Conservation (phyloP, 257 asterid genomes). For the Scutellaria baicalensis region DNA sequence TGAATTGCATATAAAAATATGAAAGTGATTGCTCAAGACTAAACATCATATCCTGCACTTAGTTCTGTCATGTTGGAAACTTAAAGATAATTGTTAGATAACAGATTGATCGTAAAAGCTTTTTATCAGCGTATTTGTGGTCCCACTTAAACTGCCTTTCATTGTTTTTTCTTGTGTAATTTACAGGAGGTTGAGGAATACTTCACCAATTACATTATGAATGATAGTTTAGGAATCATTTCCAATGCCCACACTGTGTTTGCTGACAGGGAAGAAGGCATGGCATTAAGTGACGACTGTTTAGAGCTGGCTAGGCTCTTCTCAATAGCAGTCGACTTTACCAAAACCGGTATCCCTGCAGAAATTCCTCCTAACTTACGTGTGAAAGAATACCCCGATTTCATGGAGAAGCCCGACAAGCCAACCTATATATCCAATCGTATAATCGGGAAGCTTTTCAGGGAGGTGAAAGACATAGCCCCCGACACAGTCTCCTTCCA, state of each 20-base stretch:
- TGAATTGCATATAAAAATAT: no score
- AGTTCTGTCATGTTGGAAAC: no score
- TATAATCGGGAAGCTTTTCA: slow-evolving; percentile 73
- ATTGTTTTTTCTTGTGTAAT: background rate
- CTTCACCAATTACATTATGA: slow-evolving; percentile 77
- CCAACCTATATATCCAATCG: slow-evolving; percentile 35
- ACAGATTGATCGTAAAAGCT: no score
- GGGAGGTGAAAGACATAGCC: slow-evolving; percentile 54
- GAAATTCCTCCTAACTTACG: slow-evolving; percentile 67
- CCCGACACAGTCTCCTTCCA: slow-evolving; percentile 23
- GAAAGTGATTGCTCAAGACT: no score
- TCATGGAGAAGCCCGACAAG: slow-evolving; percentile 88
- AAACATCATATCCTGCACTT: no score
- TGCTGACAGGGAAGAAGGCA: slow-evolving; percentile 53
- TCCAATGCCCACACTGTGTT: slow-evolving; percentile 69
- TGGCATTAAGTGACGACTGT: slow-evolving; percentile 56
- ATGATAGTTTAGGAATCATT: slow-evolving; percentile 67
- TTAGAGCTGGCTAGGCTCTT: slow-evolving; percentile 49
- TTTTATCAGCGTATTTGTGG: no score
- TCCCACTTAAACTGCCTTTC: background rate
- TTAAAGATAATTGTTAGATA: no score
- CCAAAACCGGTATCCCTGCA: slow-evolving; percentile 88
- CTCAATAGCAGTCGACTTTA: slow-evolving; percentile 86
- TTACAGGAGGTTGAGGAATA: slow-evolving; percentile 76
- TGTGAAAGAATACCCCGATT: slow-evolving; percentile 74